phyloP scores from a whole-genome alignment of 805 yeast species.

The Candida arabinofermentans region DNA sequence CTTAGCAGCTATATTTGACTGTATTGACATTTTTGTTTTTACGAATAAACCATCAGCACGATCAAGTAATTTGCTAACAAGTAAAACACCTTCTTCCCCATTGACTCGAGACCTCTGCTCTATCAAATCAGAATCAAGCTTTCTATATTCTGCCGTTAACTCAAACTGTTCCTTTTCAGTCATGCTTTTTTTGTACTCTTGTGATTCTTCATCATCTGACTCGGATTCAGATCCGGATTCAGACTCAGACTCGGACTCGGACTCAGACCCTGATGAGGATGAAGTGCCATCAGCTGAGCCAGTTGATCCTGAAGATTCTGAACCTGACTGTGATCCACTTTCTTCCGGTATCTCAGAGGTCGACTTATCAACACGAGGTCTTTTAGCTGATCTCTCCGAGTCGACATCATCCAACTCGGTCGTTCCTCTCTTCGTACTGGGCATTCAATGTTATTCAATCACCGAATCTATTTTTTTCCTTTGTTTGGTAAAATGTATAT shows the following conservation, averaged over 20 bases:
- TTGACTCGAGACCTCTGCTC: slow-evolving; percentile 47
- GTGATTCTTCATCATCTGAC: slow-evolving; percentile 11
- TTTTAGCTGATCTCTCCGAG: no score
- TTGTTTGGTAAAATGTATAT: no score
- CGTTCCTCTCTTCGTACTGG: no score
- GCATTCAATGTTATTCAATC: no score
- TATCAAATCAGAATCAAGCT: slow-evolving; percentile 19
- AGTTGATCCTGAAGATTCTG: neutral
- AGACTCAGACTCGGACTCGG: slow-evolving; percentile 8
- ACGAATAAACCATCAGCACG: slow-evolving; percentile 46
- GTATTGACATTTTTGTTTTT: slow-evolving; percentile 33
- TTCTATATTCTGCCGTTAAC: slow-evolving; percentile 24
- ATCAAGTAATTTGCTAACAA: slow-evolving; percentile 42
- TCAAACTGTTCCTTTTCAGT: slow-evolving; percentile 24
- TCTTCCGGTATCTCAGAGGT: no score
- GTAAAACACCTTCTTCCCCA: slow-evolving; percentile 52
- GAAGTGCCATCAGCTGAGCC: no score
- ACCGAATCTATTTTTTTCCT: no score
- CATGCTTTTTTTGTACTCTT: slow-evolving; percentile 13
- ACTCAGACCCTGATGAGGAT: slow-evolving; percentile 38
- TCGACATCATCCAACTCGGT: no score
- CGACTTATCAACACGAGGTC: no score
- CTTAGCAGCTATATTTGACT: slow-evolving; percentile 45
- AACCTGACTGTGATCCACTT: neutral
- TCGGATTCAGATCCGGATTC: neutral